A percentile compares a stretch with the other conserved stretches of the same genome.
phyloP scores from a whole-genome alignment of 257 asterid genomes.

The Gentiana dahurica region DNA sequence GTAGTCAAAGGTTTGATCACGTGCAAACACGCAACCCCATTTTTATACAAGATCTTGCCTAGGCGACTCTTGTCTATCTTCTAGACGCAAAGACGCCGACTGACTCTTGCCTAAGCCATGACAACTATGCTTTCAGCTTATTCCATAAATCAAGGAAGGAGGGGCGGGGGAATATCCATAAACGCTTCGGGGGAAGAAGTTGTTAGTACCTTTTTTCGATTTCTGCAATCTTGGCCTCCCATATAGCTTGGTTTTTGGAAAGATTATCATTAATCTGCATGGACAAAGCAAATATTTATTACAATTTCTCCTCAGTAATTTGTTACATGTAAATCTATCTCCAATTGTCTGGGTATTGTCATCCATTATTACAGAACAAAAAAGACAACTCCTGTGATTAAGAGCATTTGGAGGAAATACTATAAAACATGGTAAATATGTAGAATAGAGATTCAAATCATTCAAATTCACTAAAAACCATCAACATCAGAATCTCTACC shows the following conservation, averaged over 20 bases:
- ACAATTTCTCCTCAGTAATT: slow-evolving; percentile 2
- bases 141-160: not conserved
- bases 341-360: not conserved
- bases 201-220: slow-evolving; percentile 50
- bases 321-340: not conserved
- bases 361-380: too few relatives aligned
- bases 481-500: too few relatives aligned
- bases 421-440: too few relatives aligned
- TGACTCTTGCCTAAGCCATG: too few relatives aligned
- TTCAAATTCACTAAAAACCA: too few relatives aligned
- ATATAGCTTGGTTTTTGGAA: slow-evolving; percentile 54
- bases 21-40: too few relatives aligned
- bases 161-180: slow-evolving; percentile 3
- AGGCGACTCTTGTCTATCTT: not conserved
- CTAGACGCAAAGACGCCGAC: too few relatives aligned
- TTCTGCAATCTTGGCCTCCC: slow-evolving; percentile 64
- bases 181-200: slow-evolving; percentile 2
- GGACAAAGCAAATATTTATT: slow-evolving; percentile 10
- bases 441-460: too few relatives aligned
- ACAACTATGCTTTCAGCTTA: not conserved
- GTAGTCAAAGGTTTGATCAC: too few relatives aligned
- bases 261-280: slow-evolving; percentile 85
- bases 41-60: not conserved
- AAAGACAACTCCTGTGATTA: too few relatives aligned
- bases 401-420: too few relatives aligned